Evolutionary conservation across 2,329 filamentous ascomycete genomes (phyloP), one percentile per base, ranked within the genome.

Genomic region (Penicillium decumbens): DNA sequence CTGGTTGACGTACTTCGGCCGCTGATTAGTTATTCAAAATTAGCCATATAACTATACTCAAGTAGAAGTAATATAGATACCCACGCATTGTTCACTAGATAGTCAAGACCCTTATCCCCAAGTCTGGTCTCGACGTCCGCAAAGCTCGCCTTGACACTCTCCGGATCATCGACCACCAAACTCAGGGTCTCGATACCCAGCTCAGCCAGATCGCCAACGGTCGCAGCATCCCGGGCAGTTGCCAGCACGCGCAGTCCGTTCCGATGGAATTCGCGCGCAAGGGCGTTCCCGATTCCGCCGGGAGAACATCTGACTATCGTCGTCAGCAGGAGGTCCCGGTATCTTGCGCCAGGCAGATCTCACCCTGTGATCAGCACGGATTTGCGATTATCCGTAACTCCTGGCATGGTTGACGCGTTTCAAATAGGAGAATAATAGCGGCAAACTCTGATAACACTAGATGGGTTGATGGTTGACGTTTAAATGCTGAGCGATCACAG

Each of bases 81-180:
- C 63, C 50, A 72, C 48, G 80, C 80, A 67, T 83, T 83, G 62
- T 82, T 82, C 58, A 82, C 76, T 10, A 83, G 69, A 55, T 77
- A 75, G 57, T 82, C 75, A n/a, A 83, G 70, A 3, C 70, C 70
- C 41, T 72, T 75, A 18, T 74, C 75, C 7, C 66, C 67, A 0
- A 80, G 75, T 18, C 73, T 68, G 12, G 64, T 65, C 37, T 73
- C 65, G 13, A 83, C 71, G 44, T 77, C 72, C 6, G 69, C 62
- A 53, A 71, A 72, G 35, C 80, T 74, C 9, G 65, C 63, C 23
- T 67, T 64, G 49, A 83, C 75, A 50, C 74, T 79, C n/a, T 73
- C 68, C 18, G 69, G 64, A 27, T 72, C 67, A 49, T 77, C 76
- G 43, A 81, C 79, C 52, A 80, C 78, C 30, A 83, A 71, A 28